Conservation (phyloP, 371 early-diverging fungal species). For the Lichtheimia corymbifera region DNA sequence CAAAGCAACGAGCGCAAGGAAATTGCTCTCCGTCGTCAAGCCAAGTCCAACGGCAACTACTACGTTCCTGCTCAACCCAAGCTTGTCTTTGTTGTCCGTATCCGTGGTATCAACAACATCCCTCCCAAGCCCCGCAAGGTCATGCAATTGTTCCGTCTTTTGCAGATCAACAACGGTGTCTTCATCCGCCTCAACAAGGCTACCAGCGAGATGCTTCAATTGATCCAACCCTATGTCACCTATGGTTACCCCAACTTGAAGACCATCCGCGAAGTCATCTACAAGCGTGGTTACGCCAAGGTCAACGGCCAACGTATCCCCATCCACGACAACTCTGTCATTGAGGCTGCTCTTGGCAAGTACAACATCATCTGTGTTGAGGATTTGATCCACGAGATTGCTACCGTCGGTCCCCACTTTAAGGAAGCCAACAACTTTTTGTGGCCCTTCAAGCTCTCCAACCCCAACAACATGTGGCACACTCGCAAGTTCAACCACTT, state of each 20-base stretch:
- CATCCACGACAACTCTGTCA: constrained; percentile 94
- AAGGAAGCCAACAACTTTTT: constrained; percentile 95
- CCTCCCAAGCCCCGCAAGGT: constrained; percentile 99
- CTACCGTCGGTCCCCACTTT: constrained; percentile 95
- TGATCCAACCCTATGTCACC: constrained; percentile 98
- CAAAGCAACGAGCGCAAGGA: constrained; percentile 83
- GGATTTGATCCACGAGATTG: constrained; percentile 99
- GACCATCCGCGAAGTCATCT: constrained; percentile 98
- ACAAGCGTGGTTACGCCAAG: constrained; percentile 99
- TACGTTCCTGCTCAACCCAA: constrained; percentile 97
- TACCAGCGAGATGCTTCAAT: constrained; percentile 97
- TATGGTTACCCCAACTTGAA: constrained; percentile 98
- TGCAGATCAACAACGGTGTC: constrained; percentile 99
- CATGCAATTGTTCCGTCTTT: constrained; percentile 97
- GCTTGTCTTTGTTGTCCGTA: constrained; percentile 97
- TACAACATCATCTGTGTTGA: constrained; percentile 97
- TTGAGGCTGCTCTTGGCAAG: constrained; percentile 95
- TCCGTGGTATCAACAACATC: constrained; percentile 97
- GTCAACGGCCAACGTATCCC: constrained; percentile 96
- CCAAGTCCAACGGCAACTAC: constrained; percentile 89
- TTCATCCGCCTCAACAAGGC: constrained; percentile 99
- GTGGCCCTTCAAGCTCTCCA: constrained; percentile 99
- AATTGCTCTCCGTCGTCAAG: constrained; percentile 89
- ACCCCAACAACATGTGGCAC: constrained; percentile 97
- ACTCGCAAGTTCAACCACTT: constrained; percentile 96